These are phyloP conservation scores for Epichloe coenophiala DNA, from an alignment of 2,329 filamentous ascomycete species.

Conservation along the genomic window DNA sequence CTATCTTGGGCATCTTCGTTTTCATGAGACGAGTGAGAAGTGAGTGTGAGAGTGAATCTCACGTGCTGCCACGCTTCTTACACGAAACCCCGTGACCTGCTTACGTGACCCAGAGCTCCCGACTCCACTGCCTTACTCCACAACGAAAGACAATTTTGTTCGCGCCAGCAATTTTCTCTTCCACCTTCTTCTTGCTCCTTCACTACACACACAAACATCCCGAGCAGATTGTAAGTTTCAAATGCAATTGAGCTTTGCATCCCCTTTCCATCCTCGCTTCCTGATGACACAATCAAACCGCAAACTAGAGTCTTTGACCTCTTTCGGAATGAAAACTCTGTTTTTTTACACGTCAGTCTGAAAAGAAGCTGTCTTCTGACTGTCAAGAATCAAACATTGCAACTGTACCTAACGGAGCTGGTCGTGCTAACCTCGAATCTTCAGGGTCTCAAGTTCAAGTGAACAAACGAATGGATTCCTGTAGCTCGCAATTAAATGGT, in stretches of 20 bases:
- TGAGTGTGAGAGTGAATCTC: background rate
- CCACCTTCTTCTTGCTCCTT: conserved; percentile 5
- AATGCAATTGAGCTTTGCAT: conserved; percentile 1
- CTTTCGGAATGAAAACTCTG: conserved; percentile 60
- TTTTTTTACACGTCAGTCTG: conserved; percentile 90
- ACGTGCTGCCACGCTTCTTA: conserved; percentile 10
- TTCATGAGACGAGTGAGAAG: background rate
- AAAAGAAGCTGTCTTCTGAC: conserved; percentile 28
- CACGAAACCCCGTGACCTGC: conserved; percentile 20
- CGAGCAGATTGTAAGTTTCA: conserved; percentile 8
- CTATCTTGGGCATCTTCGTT: conserved; percentile 46
- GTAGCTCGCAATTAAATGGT: background rate
- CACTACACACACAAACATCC: background rate
- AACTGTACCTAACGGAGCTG: background rate
- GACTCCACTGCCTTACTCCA: conserved; percentile 9
- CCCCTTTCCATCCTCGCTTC: conserved; percentile 15
- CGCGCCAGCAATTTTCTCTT: conserved; percentile 14
- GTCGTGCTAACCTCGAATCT: conserved; percentile 13
- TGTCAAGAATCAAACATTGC: conserved; percentile 1
- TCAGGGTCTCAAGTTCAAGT: conserved; percentile 5
- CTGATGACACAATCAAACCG: conserved; percentile 77
- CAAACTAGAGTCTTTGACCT: conserved; percentile 99
- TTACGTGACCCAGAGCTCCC: conserved; percentile 9
- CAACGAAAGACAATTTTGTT: conserved; percentile 13
- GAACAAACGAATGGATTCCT: background rate